These are phyloP conservation scores for Dactylellina cionopaga DNA, from an alignment of 2,329 filamentous ascomycete genomes.

Conservation along the genomic window DNA sequence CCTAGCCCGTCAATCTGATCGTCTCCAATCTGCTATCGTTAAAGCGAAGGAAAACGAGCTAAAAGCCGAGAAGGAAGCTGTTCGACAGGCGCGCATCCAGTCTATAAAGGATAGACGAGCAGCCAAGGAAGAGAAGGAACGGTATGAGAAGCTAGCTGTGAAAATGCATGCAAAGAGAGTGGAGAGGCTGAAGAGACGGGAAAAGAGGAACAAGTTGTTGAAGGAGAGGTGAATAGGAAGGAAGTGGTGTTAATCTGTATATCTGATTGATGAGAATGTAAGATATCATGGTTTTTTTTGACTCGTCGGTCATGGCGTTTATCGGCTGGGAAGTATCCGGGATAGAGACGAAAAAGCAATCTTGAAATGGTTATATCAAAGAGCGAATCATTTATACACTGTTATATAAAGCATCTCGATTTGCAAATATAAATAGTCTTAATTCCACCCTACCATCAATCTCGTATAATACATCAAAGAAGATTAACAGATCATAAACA, in stretches of 20 bases:
- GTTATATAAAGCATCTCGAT: no score
- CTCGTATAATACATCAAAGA: constrained; percentile 14
- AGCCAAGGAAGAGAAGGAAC: constrained; percentile 90
- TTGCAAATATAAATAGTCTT: no score
- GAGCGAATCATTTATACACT: no score
- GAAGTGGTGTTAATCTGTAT: no score
- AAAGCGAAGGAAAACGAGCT: constrained; percentile 96
- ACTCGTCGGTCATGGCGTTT: constrained; percentile 9
- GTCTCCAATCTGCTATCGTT: constrained; percentile 67
- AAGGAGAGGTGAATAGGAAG: constrained; percentile 61
- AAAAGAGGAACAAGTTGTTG: constrained; percentile 91
- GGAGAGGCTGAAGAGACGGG: constrained; percentile 89
- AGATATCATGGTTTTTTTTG: not conserved
- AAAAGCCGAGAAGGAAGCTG: constrained; percentile 94
- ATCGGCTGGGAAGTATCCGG: no score
- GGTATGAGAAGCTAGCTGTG: constrained; percentile 92
- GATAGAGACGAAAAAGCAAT: no score
- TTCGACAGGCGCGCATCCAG: constrained; percentile 80
- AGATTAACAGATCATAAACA: no score
- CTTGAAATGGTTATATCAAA: no score
- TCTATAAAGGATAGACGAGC: constrained; percentile 84
- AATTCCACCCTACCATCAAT: no score
- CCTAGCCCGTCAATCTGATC: constrained; percentile 30
- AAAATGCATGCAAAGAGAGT: constrained; percentile 98
- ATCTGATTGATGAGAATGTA: no score